phyloP scores from a whole-genome alignment of 768 basidiomycete species.

The Gloeopeniophorella convolvens region DNA sequence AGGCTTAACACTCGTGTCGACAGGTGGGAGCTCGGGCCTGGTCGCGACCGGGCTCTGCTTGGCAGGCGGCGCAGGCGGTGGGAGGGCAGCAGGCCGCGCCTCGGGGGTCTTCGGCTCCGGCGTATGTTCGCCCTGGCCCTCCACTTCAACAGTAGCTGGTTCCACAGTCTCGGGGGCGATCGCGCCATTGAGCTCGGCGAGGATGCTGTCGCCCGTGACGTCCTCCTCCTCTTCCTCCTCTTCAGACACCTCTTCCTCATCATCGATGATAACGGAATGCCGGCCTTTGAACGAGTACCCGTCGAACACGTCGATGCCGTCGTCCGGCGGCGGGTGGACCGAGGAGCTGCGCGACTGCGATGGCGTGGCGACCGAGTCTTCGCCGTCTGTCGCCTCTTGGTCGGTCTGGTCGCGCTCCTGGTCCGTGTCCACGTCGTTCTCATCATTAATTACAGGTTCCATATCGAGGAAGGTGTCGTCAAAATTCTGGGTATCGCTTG shows the following conservation, averaged over 20 bases:
- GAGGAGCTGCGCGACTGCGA: conserved; percentile 77
- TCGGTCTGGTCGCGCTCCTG: conserved; percentile 64
- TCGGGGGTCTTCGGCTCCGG: conserved; percentile 73
- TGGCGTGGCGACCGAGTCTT: conserved; percentile 72
- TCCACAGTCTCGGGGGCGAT: conserved; percentile 26
- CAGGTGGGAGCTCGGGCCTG: conserved; percentile 7
- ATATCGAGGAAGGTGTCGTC: conserved; percentile 96
- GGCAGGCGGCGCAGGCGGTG: conserved; percentile 16
- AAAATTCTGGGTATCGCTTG: conserved; percentile 95
- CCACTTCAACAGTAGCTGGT: no score
- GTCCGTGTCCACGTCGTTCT: conserved; percentile 60
- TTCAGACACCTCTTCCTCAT: conserved; percentile 53
- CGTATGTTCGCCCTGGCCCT: conserved; percentile 27
- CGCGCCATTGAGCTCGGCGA: conserved; percentile 16
- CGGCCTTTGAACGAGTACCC: conserved; percentile 92
- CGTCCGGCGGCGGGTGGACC: conserved; percentile 43
- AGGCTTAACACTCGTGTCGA: conserved; percentile 9
- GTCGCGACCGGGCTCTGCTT: conserved; percentile 7
- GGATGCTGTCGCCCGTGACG: conserved; percentile 16
- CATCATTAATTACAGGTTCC: conserved; percentile 86
- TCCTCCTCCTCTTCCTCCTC: conserved; percentile 39
- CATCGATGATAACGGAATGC: conserved; percentile 71
- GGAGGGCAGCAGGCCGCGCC: conserved; percentile 41
- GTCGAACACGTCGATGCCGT: conserved; percentile 76
- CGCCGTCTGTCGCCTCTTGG: conserved; percentile 64